A percentile compares a stretch with the other conserved stretches of the same genome.
phyloP scores from a whole-genome alignment of 2,329 filamentous ascomycete genomes.

The Colletotrichum sp. region DNA sequence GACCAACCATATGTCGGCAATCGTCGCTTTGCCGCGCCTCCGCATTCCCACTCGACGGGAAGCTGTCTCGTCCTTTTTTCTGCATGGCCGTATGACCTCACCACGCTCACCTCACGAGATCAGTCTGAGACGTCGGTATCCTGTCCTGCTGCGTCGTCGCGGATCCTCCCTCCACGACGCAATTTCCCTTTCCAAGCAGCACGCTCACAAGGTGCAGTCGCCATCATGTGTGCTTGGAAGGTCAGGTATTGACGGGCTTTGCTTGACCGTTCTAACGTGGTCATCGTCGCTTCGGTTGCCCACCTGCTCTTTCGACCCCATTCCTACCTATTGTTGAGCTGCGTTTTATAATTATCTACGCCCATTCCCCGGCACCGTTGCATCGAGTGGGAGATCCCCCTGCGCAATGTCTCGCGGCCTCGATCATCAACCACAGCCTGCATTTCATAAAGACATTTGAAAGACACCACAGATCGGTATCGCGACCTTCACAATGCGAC shows the following conservation, averaged over 20 bases:
- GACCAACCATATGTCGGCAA: conserved; percentile 19
- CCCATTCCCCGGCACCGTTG: neutral
- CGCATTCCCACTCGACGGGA: neutral
- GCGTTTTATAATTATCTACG: neutral
- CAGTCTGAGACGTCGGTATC: conserved; percentile 18
- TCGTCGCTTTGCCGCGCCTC: conserved; percentile 17
- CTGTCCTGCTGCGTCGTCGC: conserved; percentile 2
- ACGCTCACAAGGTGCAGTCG: neutral
- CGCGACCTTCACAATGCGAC: neutral
- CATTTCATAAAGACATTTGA: neutral
- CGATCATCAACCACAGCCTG: neutral
- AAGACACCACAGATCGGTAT: neutral
- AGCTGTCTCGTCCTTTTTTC: neutral
- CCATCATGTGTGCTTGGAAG: conserved; percentile 12
- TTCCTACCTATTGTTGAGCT: neutral
- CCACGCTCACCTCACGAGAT: conserved; percentile 20
- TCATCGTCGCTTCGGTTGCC: neutral
- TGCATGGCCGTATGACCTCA: conserved; percentile 19
- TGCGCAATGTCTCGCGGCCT: conserved; percentile 5
- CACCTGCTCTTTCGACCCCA: neutral
- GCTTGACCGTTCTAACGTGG: neutral
- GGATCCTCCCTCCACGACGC: neutral
- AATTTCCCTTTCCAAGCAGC: neutral
- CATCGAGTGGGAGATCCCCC: neutral
- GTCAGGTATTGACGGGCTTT: neutral